These are phyloP conservation scores for Botrytis deweyae DNA, from an alignment of 2,329 filamentous ascomycete genomes.

Conservation along the genomic window DNA sequence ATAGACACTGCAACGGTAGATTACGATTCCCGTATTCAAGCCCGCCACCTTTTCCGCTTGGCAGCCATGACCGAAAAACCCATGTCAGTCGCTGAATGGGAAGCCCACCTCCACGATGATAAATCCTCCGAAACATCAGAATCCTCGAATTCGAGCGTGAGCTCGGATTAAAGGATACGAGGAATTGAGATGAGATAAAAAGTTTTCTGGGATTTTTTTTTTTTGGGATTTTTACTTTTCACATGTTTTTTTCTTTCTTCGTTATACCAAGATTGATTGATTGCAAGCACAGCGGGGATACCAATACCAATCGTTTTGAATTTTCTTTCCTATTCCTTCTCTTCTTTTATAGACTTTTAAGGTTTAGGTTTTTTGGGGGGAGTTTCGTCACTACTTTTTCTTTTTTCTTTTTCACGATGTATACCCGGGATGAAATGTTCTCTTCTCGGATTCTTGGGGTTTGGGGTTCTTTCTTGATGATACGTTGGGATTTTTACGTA, in stretches of 20 bases:
- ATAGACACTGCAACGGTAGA: slow-evolving; percentile 52
- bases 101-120: slow-evolving; percentile 21
- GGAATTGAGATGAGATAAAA: slow-evolving; percentile 18
- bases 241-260: background rate
- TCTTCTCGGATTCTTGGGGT: background rate
- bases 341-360: background rate
- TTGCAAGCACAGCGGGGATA: slow-evolving; percentile 19
- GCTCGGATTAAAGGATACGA: slow-evolving; percentile 18
- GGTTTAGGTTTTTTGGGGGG: background rate
- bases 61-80: slow-evolving; percentile 50
- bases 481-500: background rate
- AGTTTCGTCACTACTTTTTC: background rate
- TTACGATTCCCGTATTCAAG: slow-evolving; percentile 48
- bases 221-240: background rate
- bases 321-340: background rate
- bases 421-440: background rate
- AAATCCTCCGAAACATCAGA: slow-evolving; percentile 17
- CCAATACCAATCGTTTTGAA: slow-evolving; percentile 17
- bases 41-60: slow-evolving; percentile 51
- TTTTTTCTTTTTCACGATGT: background rate
- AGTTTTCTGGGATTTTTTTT: background rate
- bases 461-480: slow-evolving; percentile 3
- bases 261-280: slow-evolving; percentile 16
- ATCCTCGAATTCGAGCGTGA: slow-evolving; percentile 19
- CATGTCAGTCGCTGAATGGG: slow-evolving; percentile 42